Conservation (phyloP, 257 asterid genomes). For the Przewalskia tangutica region DNA sequence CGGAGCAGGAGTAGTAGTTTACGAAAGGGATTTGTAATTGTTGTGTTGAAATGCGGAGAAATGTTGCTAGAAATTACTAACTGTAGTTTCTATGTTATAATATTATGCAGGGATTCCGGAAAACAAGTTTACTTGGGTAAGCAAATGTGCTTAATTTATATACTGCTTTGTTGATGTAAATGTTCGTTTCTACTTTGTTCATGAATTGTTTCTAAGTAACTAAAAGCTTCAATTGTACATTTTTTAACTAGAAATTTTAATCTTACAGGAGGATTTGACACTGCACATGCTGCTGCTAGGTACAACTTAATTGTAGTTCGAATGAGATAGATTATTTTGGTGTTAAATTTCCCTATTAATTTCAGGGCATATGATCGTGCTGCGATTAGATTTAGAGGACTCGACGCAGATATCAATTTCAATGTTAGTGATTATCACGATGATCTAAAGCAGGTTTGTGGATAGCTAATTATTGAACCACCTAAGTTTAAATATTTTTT, state of each 20-base stretch:
- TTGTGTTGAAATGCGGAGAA: too few species aligned
- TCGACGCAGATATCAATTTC: too few species aligned
- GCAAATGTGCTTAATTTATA: not conserved
- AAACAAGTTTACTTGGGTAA: constrained; percentile 93
- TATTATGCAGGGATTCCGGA: constrained; percentile 78
- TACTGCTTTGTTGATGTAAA: not conserved
- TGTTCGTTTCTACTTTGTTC: not conserved
- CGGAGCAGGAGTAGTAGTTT: too few species aligned
- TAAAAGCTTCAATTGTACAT: not conserved
- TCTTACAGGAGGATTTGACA: constrained; percentile 81
- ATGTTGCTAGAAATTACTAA: too few species aligned
- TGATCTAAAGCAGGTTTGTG: too few species aligned
- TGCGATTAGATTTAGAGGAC: too few species aligned
- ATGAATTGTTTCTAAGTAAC: not conserved
- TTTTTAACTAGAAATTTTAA: not conserved
- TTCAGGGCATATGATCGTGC: too few species aligned
- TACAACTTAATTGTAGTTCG: constrained; percentile 9
- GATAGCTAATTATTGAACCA: too few species aligned
- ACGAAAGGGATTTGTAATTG: too few species aligned
- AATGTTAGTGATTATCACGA: too few species aligned
- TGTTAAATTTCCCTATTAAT: not conserved
- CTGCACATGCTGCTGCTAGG: constrained; percentile 98
- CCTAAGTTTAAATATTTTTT: too few species aligned
- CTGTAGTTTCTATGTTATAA: not conserved
- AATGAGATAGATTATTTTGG: not conserved